A percentile compares a stretch with the other conserved stretches of the same genome.
Conservation (phyloP, 2,329 filamentous ascomycete species). For the Claviceps sp. region DNA sequence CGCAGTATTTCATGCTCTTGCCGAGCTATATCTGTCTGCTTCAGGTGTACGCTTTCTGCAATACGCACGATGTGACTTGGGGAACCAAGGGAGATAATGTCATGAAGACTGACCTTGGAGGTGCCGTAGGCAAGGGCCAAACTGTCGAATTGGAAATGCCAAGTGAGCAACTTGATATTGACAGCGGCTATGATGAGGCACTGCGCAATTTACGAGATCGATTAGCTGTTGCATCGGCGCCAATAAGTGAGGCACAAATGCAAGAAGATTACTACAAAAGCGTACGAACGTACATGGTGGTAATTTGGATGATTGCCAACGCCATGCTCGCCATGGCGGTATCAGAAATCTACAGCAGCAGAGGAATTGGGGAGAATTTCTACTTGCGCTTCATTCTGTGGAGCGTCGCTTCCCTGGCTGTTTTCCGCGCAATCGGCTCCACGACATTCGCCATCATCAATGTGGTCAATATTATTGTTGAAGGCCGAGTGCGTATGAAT, state of each 20-base stretch:
- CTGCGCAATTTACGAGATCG: constrained; percentile 90
- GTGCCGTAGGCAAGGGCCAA: constrained; percentile 63
- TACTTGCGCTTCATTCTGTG: constrained; percentile 92
- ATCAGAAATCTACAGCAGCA: constrained; percentile 66
- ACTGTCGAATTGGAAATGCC: constrained; percentile 97
- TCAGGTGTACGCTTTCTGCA: constrained; percentile 97
- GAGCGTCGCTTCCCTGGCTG: constrained; percentile 71
- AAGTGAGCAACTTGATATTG: constrained; percentile 92
- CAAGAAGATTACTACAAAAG: constrained; percentile 98
- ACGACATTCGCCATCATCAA: constrained; percentile 76
- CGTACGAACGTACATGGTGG: constrained; percentile 95
- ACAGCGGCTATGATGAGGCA: constrained; percentile 93
- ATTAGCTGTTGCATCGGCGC: constrained; percentile 58
- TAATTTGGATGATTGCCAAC: constrained; percentile 87
- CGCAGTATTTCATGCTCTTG: constrained; percentile 84
- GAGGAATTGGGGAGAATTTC: constrained; percentile 64
- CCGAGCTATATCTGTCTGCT: constrained; percentile 93
- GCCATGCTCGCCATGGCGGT: constrained; percentile 88
- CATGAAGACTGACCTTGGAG: constrained; percentile 80
- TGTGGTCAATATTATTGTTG: constrained; percentile 68
- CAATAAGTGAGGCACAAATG: constrained; percentile 60
- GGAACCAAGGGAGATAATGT: constrained; percentile 98
- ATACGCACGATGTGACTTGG: constrained; percentile 98
- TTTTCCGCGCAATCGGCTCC: constrained; percentile 76
- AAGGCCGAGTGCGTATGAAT: constrained; percentile 58